phyloP scores from a whole-genome alignment of 306 rosid species.

The Hippophae tibetana region DNA sequence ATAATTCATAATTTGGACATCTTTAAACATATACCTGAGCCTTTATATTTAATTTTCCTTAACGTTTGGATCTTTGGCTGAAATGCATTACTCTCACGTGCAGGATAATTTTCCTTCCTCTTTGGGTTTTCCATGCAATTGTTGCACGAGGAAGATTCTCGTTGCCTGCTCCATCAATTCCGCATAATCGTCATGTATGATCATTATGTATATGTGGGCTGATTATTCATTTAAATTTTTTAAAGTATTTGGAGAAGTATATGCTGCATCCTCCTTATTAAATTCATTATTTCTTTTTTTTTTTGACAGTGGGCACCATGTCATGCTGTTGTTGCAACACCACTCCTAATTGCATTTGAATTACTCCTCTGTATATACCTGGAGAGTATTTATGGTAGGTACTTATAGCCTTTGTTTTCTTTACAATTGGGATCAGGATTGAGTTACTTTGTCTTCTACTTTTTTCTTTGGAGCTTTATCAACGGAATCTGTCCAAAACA shows the following conservation, averaged over 20 bases:
- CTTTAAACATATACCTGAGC: not conserved
- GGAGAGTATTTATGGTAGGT: conserved; percentile 69
- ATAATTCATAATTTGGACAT: not conserved
- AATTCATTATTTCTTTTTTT: conserved; percentile 23
- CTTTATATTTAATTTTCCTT: not conserved
- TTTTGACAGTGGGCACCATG: conserved; percentile 99
- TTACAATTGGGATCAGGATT: conserved; percentile 5
- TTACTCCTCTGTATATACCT: conserved; percentile 97
- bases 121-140: conserved; percentile 87
- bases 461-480: conserved; percentile 1
- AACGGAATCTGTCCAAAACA: not conserved
- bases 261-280: conserved; percentile 2
- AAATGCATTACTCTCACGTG: conserved; percentile 17
- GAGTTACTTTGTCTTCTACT: conserved; percentile 4
- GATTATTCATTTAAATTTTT: conserved; percentile 4
- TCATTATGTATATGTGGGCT: conserved; percentile 14
- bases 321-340: conserved; percentile 83
- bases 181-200: conserved; percentile 84
- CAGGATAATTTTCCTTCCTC: conserved; percentile 79
- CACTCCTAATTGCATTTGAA: conserved; percentile 89
- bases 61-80: conserved; percentile 8
- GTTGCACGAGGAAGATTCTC: conserved; percentile 99
- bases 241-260: not conserved
- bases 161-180: conserved; percentile 92
- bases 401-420: conserved; percentile 10